A percentile compares a stretch with the other conserved stretches of the same genome.
These are phyloP conservation scores for sorghum (Sorghum bicolor) DNA, from an alignment of 176 grass and related monocot genomes.

Conservation along the genomic window DNA sequence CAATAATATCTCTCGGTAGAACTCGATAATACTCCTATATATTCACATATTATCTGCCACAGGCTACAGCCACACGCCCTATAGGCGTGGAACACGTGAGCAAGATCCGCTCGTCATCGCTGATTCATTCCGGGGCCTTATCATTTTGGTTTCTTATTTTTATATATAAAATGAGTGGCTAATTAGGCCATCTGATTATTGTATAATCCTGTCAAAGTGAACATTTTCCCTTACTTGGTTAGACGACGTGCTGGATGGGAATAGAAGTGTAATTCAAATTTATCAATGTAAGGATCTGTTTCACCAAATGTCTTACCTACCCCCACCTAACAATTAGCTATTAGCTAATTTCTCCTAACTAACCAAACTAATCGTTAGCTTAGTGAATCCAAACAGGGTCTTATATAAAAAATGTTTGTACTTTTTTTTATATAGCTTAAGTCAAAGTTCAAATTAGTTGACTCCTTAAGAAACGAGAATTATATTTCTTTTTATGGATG, in stretches of 20 bases:
- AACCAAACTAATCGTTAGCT: too few relatives aligned
- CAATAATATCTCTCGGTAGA: neutral
- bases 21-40: neutral
- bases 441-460: too few relatives aligned
- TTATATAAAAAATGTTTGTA: too few relatives aligned
- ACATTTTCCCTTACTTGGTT: neutral
- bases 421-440: too few relatives aligned
- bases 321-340: neutral
- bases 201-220: neutral
- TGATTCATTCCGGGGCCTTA: neutral
- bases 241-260: neutral
- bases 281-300: neutral
- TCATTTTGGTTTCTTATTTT: neutral
- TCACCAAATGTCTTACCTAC: neutral
- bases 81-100: constrained; percentile 1
- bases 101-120: neutral
- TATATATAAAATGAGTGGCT: neutral
- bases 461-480: too few relatives aligned
- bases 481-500: too few relatives aligned
- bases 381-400: too few relatives aligned
- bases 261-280: neutral
- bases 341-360: neutral
- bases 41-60: neutral
- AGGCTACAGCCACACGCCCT: neutral
- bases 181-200: neutral